Evolutionary conservation across 106 monocot genomes (phyloP), one percentile per base, ranked within the genome.

Genomic region (Dactylorhiza incarnata): DNA sequence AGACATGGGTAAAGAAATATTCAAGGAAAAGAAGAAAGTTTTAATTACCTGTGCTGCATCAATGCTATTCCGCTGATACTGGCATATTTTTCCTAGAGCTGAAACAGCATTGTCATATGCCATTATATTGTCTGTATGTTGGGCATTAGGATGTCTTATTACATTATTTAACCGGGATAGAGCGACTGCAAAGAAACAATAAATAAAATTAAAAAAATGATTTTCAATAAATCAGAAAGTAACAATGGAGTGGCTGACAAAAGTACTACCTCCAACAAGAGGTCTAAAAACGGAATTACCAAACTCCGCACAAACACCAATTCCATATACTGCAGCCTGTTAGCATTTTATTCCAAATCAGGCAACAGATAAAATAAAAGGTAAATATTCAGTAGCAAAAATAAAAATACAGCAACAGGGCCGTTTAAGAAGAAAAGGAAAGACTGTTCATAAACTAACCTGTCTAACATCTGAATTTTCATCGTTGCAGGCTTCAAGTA

Each of bases 71-170:
- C 93, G 83, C 72, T 97, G 96, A 56, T 83, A 91, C 45, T 83
- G 84, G 74, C 96, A 97, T 72, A 97, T 85, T 81, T 93, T 97
- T 14, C 96, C 96, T 23, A 93, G 76, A 45, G 96, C 96, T 15
- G 96, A 97, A 77, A 97, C 91, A 81, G 93, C 90, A 84, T 97
- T 97, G 56, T 97, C 96, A 80, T 89, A 97, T 45, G 93, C 96
- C 96, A 97, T 93, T 62, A 93, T 44, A 78, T 97, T 93, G 70
- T 97, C 93, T 47, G 91, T 50, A 74, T 84, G 80, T 19, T 58
- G 78, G 37, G 91, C 90, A 76, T 93, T 82, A 26, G 93, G 87
- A 25, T 93, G 90, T 49, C 87, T 81, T 56, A 97, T 87, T 9
- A 93, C 89, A 80, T 79, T 80, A 78, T 86, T 91, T 50, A 97